These are phyloP conservation scores for Pleurozium schreberi DNA, from an alignment of 225 moss, liverwort and hornwort genomes.

Conservation along the genomic window DNA sequence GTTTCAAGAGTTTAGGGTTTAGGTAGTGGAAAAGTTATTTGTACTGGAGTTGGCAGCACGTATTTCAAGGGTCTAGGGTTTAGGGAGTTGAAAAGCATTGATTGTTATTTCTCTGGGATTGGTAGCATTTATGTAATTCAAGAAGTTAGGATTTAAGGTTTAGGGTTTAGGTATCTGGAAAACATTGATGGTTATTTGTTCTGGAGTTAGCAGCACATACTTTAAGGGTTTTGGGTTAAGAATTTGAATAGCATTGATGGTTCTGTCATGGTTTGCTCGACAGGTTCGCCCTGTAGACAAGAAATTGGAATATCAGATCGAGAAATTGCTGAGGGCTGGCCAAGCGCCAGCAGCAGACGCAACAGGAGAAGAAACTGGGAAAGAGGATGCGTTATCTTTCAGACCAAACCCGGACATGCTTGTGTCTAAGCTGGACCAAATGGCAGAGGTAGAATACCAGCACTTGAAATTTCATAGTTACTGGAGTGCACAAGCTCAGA, in stretches of 20 bases:
- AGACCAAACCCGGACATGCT: constrained; percentile 84
- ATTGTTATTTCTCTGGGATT: background rate
- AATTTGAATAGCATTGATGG: background rate
- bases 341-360: constrained; percentile 23
- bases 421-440: constrained; percentile 73
- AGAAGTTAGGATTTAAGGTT: background rate
- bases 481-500: background rate
- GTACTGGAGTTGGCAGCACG: background rate
- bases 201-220: background rate
- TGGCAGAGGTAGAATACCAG: constrained; percentile 39
- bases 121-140: background rate
- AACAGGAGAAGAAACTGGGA: constrained; percentile 22
- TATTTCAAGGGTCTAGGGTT: background rate
- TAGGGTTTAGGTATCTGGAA: background rate
- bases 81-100: background rate
- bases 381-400: constrained; percentile 63
- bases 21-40: background rate
- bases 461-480: background rate
- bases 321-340: constrained; percentile 66
- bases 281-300: constrained; percentile 94
- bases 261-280: background rate
- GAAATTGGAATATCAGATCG: constrained; percentile 81
- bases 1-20: background rate
- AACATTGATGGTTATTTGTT: background rate
- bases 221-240: background rate